A percentile compares a stretch with the other conserved stretches of the same genome.
These are phyloP conservation scores for Lecanosticta acicola DNA, from an alignment of 2,329 filamentous ascomycete species.

Conservation along the genomic window DNA sequence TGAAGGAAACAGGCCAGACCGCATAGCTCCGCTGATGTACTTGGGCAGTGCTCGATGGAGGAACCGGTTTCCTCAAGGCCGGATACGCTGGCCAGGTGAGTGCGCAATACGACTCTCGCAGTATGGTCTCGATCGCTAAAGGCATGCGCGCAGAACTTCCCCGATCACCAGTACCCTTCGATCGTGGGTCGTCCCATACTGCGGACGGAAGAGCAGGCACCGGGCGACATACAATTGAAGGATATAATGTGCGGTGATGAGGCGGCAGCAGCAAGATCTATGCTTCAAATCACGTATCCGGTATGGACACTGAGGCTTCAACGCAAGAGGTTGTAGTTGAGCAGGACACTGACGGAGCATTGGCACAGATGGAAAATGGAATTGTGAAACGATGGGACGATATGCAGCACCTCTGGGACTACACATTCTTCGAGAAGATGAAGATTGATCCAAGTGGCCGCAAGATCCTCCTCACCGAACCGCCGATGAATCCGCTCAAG, in stretches of 20 bases:
- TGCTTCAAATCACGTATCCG: constrained; percentile 97
- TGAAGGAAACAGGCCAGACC: constrained; percentile 3
- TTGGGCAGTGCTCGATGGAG: constrained; percentile 90
- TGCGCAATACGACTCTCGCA: not conserved
- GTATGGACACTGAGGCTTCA: constrained; percentile 41
- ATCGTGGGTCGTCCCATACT: constrained; percentile 97
- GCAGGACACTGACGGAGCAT: constrained; percentile 12
- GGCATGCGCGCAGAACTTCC: constrained; percentile 68
- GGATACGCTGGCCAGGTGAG: constrained; percentile 86
- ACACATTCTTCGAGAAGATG: constrained; percentile 97
- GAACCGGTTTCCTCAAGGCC: constrained; percentile 99
- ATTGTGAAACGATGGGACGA: constrained; percentile 99
- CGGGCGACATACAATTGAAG: constrained; percentile 67
- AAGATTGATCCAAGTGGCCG: constrained; percentile 81
- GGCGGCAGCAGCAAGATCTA: constrained; percentile 87
- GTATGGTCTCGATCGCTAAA: not conserved
- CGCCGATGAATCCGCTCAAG: constrained; percentile 93
- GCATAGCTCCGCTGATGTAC: constrained; percentile 15
- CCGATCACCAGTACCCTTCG: constrained; percentile 95
- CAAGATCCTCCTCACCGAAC: constrained; percentile 96
- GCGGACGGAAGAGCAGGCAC: constrained; percentile 83
- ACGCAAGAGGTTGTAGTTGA: not conserved
- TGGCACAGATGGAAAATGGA: constrained; percentile 85
- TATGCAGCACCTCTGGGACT: constrained; percentile 99
- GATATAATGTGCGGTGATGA: constrained; percentile 99